phyloP scores from a whole-genome alignment of 2,329 filamentous ascomycete genomes.

The Fusarium tupiense region DNA sequence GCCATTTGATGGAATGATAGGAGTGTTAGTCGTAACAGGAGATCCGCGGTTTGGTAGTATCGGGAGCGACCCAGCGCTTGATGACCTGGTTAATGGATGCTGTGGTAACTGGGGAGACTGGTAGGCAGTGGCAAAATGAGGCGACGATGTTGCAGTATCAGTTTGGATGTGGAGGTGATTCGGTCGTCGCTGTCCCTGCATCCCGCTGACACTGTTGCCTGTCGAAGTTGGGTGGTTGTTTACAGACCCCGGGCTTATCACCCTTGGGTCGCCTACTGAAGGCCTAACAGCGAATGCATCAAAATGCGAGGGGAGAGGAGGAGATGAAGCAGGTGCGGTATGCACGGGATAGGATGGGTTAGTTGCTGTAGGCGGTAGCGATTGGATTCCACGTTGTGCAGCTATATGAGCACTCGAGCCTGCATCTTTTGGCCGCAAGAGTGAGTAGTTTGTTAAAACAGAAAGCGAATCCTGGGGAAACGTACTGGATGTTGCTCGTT shows the following conservation, averaged over 20 bases:
- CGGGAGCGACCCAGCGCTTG: constrained; percentile 8
- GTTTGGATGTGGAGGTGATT: constrained; percentile 11
- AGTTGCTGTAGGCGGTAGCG: constrained; percentile 10
- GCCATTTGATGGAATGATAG: constrained; percentile 4
- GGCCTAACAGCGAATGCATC: neutral
- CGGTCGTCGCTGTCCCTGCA: constrained; percentile 7
- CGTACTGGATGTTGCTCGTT: constrained; percentile 22
- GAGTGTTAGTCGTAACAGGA: constrained; percentile 4
- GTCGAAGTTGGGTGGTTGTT: constrained; percentile 2
- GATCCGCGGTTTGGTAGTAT: constrained; percentile 2
- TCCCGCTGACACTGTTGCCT: neutral
- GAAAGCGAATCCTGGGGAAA: neutral
- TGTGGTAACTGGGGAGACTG: constrained; percentile 17
- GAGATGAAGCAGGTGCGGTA: neutral
- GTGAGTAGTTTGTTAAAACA: constrained; percentile 15
- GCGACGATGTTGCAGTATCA: neutral
- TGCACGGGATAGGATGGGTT: constrained; percentile 1
- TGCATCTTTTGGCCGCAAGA: constrained; percentile 6
- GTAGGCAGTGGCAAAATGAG: neutral
- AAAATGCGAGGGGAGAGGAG: constrained; percentile 8
- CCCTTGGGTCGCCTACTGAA: neutral
- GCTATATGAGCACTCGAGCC: neutral
- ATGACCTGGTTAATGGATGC: neutral
- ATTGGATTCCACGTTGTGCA: constrained; percentile 14
- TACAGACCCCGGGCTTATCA: constrained; percentile 7